These are phyloP conservation scores for Zopfia rhizophila DNA, from an alignment of 2,329 filamentous ascomycete species.

Conservation along the genomic window DNA sequence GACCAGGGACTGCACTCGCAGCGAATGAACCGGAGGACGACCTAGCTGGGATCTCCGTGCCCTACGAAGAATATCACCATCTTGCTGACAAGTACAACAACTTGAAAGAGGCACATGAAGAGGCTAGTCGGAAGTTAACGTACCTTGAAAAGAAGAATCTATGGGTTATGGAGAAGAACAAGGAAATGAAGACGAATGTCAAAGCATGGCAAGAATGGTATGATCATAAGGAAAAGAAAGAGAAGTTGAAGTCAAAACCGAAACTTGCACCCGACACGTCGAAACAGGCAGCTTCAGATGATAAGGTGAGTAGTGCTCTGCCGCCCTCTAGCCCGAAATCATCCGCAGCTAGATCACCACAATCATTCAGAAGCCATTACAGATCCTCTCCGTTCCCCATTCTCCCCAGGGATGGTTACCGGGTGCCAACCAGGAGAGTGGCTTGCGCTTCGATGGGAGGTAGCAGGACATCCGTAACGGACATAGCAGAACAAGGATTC, in stretches of 20 bases:
- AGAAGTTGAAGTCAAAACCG: conserved; percentile 28
- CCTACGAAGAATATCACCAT: conserved; percentile 37
- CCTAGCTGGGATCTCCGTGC: conserved; percentile 13
- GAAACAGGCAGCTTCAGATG: conserved; percentile 12
- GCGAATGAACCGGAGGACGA: conserved; percentile 1
- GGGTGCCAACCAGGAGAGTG: too few species aligned
- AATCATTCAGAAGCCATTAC: conserved; percentile 18
- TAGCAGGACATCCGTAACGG: too few species aligned
- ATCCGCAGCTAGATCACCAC: conserved; percentile 28
- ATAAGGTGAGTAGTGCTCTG: conserved; percentile 22
- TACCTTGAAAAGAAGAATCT: conserved; percentile 47
- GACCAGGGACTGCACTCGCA: neutral
- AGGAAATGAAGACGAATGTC: conserved; percentile 52
- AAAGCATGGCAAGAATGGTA: conserved; percentile 51
- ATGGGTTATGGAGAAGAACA: conserved; percentile 47
- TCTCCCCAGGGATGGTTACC: too few species aligned
- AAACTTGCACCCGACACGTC: conserved; percentile 21
- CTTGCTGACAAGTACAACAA: conserved; percentile 44
- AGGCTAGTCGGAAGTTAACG: conserved; percentile 37
- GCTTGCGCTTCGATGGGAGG: too few species aligned
- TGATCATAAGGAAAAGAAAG: conserved; percentile 41
- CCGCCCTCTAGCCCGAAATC: conserved; percentile 35
- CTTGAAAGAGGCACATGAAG: conserved; percentile 43
- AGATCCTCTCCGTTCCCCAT: conserved; percentile 32
- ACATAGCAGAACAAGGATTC: too few species aligned